These are phyloP conservation scores for Batkoa obscura DNA, from an alignment of 371 early-diverging fungal species.

Conservation along the genomic window DNA sequence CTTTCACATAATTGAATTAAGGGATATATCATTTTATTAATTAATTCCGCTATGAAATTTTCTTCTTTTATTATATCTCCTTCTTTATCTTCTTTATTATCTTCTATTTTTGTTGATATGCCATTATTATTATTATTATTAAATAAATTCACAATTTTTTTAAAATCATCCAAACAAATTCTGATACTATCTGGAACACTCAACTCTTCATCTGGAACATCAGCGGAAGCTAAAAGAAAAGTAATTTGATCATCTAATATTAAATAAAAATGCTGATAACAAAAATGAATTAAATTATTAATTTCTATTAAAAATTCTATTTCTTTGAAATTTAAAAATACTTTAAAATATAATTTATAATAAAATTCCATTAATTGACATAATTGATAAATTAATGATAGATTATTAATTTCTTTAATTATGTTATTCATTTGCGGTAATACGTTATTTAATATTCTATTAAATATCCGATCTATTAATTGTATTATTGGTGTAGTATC, in stretches of 20 bases:
- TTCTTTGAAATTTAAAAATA: not conserved
- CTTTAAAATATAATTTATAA: not conserved
- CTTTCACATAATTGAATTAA: constrained; percentile 1
- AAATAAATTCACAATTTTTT: not conserved
- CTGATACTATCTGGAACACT: not conserved
- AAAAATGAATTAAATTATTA: not conserved
- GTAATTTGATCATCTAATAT: constrained; percentile 1
- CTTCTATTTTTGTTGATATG: not conserved
- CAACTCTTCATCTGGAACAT: not conserved
- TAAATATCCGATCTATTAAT: too few relatives aligned
- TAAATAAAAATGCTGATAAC: not conserved
- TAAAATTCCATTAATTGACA: not conserved
- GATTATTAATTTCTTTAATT: too few relatives aligned
- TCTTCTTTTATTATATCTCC: not conserved
- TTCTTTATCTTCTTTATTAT: not conserved
- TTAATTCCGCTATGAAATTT: not conserved
- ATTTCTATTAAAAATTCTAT: not conserved
- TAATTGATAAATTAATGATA: too few relatives aligned
- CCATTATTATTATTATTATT: not conserved
- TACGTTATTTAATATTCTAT: too few relatives aligned
- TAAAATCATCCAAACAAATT: not conserved
- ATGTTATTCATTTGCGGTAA: too few relatives aligned
- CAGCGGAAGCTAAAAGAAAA: not conserved
- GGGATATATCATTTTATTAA: not conserved
- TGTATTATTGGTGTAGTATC: too few relatives aligned